These are phyloP conservation scores for Corniculantispora saksenae DNA, from an alignment of 2,329 filamentous ascomycete species.

Conservation along the genomic window DNA sequence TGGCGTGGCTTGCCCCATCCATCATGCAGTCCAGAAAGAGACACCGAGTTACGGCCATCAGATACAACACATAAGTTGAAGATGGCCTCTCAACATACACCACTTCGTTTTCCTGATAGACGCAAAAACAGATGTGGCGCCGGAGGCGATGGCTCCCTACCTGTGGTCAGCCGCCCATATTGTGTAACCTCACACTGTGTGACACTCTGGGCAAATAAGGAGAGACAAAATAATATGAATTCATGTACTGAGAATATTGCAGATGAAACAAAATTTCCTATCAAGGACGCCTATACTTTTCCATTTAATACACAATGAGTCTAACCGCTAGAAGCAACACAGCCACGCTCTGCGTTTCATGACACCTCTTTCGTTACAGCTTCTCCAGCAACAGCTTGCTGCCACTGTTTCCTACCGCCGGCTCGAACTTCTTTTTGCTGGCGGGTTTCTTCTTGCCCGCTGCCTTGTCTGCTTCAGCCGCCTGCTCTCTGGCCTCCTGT, in stretches of 20 bases:
- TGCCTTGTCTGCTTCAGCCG: constrained; percentile 45
- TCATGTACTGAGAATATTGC: constrained; percentile 7
- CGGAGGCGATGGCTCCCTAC: not conserved
- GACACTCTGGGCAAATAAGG: not conserved
- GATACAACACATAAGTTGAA: not conserved
- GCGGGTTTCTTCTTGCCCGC: constrained; percentile 33
- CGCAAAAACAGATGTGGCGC: not conserved
- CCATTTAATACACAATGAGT: constrained; percentile 14
- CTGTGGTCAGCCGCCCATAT: constrained; percentile 6
- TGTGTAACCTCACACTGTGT: not conserved
- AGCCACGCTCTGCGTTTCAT: constrained; percentile 12
- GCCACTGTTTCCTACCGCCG: constrained; percentile 61
- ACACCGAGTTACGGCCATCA: not conserved
- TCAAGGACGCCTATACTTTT: constrained; percentile 8
- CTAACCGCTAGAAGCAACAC: constrained; percentile 12
- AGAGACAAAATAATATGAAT: constrained; percentile 6
- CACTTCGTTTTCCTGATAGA: not conserved
- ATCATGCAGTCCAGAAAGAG: not conserved
- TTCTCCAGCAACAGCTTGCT: constrained; percentile 62
- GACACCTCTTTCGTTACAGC: constrained; percentile 36
- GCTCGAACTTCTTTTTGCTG: constrained; percentile 44
- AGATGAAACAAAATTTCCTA: constrained; percentile 6
- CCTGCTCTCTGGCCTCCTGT: constrained; percentile 50
- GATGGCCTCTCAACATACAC: not conserved
- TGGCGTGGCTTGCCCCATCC: not conserved